phyloP scores from a whole-genome alignment of 352 stramenopile species.

The Globisporangium mamillatum region DNA sequence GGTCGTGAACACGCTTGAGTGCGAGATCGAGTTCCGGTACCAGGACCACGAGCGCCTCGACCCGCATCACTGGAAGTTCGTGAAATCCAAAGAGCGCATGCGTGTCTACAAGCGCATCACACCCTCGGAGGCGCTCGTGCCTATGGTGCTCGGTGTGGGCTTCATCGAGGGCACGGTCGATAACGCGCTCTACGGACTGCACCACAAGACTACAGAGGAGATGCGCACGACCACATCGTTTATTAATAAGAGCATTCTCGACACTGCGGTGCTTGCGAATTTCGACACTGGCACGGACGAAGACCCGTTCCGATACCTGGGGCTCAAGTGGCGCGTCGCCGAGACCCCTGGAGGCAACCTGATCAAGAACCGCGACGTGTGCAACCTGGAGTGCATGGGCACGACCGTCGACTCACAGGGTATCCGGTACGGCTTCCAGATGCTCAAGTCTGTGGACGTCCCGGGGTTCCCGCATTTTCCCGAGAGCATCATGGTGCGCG shows the following conservation, averaged over 20 bases:
- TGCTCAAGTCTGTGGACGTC: conserved; percentile 52
- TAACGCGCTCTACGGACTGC: conserved; percentile 47
- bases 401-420: conserved; percentile 21
- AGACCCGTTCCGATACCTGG: conserved; percentile 44
- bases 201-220: conserved; percentile 47
- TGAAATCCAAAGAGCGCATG: conserved; percentile 33
- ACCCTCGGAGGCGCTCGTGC: conserved; percentile 19
- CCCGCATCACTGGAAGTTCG: conserved; percentile 31
- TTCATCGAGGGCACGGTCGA: conserved; percentile 39
- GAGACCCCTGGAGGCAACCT: conserved; percentile 27
- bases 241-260: conserved; percentile 35
- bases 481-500: conserved; percentile 32
- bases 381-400: conserved; percentile 50
- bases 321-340: conserved; percentile 45
- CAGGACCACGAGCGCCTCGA: background rate
- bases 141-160: conserved; percentile 48
- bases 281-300: conserved; percentile 32
- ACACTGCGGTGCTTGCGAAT: conserved; percentile 37
- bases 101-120: conserved; percentile 34
- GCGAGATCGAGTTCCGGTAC: conserved; percentile 37
- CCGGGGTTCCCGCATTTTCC: conserved; percentile 30
- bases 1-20: conserved; percentile 40
- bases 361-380: conserved; percentile 46
- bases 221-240: conserved; percentile 39
- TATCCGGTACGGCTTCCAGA: conserved; percentile 37